A percentile compares a stretch with the other conserved stretches of the same genome.
Conservation (phyloP, 208 protist genomes). For the Trypanosoma rangeli region DNA sequence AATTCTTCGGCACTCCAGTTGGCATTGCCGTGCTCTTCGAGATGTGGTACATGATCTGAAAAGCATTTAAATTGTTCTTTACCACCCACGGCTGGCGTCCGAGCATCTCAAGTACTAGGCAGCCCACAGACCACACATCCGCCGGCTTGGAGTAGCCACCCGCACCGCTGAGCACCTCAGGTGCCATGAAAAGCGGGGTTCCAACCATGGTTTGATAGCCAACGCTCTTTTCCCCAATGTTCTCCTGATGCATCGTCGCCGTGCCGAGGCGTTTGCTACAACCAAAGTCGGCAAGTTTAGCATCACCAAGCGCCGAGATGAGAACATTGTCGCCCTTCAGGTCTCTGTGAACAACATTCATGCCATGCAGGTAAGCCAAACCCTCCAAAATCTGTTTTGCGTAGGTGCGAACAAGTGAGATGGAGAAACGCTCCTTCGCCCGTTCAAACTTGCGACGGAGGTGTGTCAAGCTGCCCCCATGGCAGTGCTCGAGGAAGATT, state of each 20-base stretch:
- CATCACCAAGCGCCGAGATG: constrained; percentile 79
- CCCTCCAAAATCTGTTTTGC: constrained; percentile 88
- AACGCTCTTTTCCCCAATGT: constrained; percentile 20
- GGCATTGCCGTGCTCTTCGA: constrained; percentile 67
- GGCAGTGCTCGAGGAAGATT: constrained; percentile 90
- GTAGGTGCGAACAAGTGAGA: constrained; percentile 79
- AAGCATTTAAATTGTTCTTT: constrained; percentile 52
- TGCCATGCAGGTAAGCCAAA: constrained; percentile 80
- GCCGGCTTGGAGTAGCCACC: constrained; percentile 69
- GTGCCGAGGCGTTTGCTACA: constrained; percentile 88
- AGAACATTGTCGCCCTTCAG: constrained; percentile 94
- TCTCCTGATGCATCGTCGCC: constrained; percentile 22
- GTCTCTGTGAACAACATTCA: constrained; percentile 84
- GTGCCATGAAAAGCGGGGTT: constrained; percentile 89
- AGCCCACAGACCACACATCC: constrained; percentile 90
- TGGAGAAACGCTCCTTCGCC: constrained; percentile 66
- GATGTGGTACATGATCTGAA: constrained; percentile 83
- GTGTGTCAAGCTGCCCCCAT: constrained; percentile 67
- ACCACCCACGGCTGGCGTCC: constrained; percentile 76
- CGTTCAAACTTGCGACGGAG: constrained; percentile 71
- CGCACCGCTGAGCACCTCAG: constrained; percentile 75
- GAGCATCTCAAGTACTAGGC: constrained; percentile 84
- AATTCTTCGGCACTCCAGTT: constrained; percentile 67
- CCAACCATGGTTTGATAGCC: constrained; percentile 80
- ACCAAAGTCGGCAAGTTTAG: constrained; percentile 95